phyloP scores from a whole-genome alignment of 139 green algal genomes.

The Axilococcus clingmanii region DNA sequence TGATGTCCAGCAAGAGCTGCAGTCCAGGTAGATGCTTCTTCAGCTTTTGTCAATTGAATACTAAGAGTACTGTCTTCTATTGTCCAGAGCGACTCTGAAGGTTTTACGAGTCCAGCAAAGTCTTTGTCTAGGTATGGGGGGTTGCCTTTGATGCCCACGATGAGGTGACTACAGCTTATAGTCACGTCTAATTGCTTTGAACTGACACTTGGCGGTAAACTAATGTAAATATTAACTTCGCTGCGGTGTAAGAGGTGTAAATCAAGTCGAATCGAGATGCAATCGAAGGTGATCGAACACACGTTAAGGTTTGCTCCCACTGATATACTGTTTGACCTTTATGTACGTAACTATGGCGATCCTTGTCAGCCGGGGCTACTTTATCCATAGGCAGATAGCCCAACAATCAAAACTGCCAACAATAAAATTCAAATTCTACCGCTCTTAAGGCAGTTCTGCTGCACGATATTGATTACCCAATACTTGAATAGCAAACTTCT shows the following conservation, averaged over 20 bases:
- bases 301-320: conserved; percentile 79
- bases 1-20: conserved; percentile 61
- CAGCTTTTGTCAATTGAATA: conserved; percentile 61
- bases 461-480: too few species aligned
- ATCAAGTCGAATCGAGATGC: conserved; percentile 1
- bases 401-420: too few species aligned
- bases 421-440: too few species aligned
- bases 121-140: conserved; percentile 71
- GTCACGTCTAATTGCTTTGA: conserved; percentile 58
- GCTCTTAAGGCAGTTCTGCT: too few species aligned
- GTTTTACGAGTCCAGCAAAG: conserved; percentile 46
- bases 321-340: conserved; percentile 63
- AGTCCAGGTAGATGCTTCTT: conserved; percentile 64
- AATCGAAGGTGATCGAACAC: neutral
- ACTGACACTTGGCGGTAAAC: conserved; percentile 50
- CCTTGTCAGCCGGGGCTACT: conserved; percentile 31
- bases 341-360: conserved; percentile 38
- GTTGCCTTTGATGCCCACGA: conserved; percentile 60
- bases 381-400: conserved; percentile 23
- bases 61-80: conserved; percentile 43
- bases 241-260: conserved; percentile 5
- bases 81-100: conserved; percentile 77
- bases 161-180: conserved; percentile 45
- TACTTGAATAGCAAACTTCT: too few species aligned
- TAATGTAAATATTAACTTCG: conserved; percentile 78